Percentiles rank a stretch among this genome's conserved stretches.
These are phyloP conservation scores for Scedosporium minutisporum DNA, from an alignment of 2,329 filamentous ascomycete species.

Conservation along the genomic window DNA sequence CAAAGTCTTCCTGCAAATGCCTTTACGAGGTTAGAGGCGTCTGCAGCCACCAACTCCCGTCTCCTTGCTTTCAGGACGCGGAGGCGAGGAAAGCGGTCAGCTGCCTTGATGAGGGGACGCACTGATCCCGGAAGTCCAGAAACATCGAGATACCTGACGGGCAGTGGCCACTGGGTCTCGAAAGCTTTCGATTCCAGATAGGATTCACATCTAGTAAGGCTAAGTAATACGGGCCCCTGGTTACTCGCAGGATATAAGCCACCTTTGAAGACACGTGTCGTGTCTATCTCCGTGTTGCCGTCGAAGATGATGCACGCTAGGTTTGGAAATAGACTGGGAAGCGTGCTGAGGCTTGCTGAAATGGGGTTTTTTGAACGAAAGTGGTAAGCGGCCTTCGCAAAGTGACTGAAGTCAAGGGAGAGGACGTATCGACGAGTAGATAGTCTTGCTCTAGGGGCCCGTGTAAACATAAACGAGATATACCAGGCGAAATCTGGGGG, in stretches of 20 bases:
- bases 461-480: slow-evolving; percentile 32
- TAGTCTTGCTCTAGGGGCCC: slow-evolving; percentile 19
- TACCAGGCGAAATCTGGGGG: slow-evolving; percentile 39
- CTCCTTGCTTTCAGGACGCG: slow-evolving; percentile 41
- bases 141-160: slow-evolving; percentile 30
- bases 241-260: slow-evolving; percentile 4
- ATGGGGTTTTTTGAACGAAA: slow-evolving; percentile 30
- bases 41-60: slow-evolving; percentile 34
- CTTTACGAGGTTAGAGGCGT: slow-evolving; percentile 22
- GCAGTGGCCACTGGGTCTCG: neutral
- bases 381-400: slow-evolving; percentile 28
- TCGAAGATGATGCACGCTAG: slow-evolving; percentile 39
- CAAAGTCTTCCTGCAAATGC: slow-evolving; percentile 29
- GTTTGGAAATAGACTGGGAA: slow-evolving; percentile 30
- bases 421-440: slow-evolving; percentile 33
- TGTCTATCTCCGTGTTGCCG: slow-evolving; percentile 34
- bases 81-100: slow-evolving; percentile 32
- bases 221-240: slow-evolving; percentile 28
- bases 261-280: slow-evolving; percentile 15
- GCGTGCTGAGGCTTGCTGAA: slow-evolving; percentile 27
- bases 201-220: slow-evolving; percentile 30
- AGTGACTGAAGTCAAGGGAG: slow-evolving; percentile 37
- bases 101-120: slow-evolving; percentile 21
- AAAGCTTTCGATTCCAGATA: slow-evolving; percentile 33
- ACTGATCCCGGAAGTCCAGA: slow-evolving; percentile 39